Percentiles rank a stretch among this genome's conserved stretches.
phyloP scores from a whole-genome alignment of 2,329 filamentous ascomycete genomes.

The Aureobasidium sp. region DNA sequence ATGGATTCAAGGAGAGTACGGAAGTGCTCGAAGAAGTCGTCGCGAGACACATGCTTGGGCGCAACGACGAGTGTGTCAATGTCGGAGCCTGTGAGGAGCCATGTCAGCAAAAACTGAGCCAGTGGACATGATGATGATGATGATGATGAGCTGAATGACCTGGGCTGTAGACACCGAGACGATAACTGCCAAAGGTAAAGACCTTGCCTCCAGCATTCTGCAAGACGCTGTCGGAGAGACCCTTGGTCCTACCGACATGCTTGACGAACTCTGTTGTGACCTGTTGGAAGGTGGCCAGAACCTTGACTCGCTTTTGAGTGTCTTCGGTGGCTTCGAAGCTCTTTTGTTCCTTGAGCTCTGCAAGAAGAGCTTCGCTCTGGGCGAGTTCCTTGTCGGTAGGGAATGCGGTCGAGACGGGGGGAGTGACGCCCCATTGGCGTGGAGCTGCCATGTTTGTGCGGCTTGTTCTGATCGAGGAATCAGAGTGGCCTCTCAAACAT shows the following conservation, averaged over 20 bases:
- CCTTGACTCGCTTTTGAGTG: conserved; percentile 73
- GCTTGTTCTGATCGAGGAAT: neutral
- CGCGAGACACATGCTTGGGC: conserved; percentile 78
- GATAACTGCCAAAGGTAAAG: conserved; percentile 93
- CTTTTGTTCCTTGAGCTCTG: conserved; percentile 80
- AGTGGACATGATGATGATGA: neutral
- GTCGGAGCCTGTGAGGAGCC: conserved; percentile 62
- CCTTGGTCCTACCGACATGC: conserved; percentile 66
- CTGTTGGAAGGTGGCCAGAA: conserved; percentile 68
- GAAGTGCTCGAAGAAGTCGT: conserved; percentile 89
- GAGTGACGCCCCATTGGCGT: conserved; percentile 66
- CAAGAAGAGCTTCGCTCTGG: conserved; percentile 69
- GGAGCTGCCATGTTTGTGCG: conserved; percentile 17
- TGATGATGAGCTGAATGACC: conserved; percentile 31
- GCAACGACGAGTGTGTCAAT: conserved; percentile 93
- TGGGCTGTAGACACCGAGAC: conserved; percentile 86
- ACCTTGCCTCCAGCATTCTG: conserved; percentile 85
- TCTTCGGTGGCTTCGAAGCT: conserved; percentile 83
- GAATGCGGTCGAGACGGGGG: conserved; percentile 68
- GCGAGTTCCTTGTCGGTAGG: conserved; percentile 72
- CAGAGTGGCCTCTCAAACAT: neutral
- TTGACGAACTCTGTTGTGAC: conserved; percentile 84
- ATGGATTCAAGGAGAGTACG: conserved; percentile 71
- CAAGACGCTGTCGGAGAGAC: conserved; percentile 66
- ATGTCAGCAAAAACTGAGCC: neutral